Base-by-base conservation (phyloP, 345 rosid species). In the Ailanthus altissimus region DNA sequence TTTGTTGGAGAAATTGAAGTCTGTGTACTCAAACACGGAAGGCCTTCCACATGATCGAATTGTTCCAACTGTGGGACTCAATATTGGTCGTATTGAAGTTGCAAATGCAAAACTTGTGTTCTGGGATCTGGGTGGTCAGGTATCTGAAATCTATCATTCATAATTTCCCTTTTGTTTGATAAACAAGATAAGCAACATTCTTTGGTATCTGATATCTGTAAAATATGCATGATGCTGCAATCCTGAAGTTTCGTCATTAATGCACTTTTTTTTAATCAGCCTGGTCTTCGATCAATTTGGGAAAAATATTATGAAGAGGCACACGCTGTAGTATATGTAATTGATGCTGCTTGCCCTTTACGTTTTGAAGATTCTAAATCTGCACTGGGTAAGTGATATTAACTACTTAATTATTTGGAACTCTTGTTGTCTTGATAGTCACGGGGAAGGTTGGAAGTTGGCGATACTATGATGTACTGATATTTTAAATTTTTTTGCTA, bases 81-180 rank as follows among this genome's bases (percentile, higher is more conserved):
- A 97, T 78, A 92, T 97, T 65, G 98, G 97, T 70, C 97, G 97
- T 25, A 85, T 91, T 54, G 97, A 93, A 92, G 88, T 85, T 75
- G 73, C 93, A 40, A 92, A 90, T 83, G 70, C 97, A 25, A 97
- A 97, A 85, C 93, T 97, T 18, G 89, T 97, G 62, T 92, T 94
- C 75, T 97, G 99, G 99, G 99, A 97, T 79, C 86, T 97, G 13
- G 99, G 99, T 40, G 99, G 99, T 78, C 98, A 97, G 96, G 99
- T 92, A 77, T 76, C 80, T 80, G 54, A 62, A 58, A 26, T 65
- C 65, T 7, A 18, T 46, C 15, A 45, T 7, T 63, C 57, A 8
- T 23, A 21, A 32, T 32, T 32, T 32, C 3, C 38, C 38, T 28
- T 68, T 74, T 74, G 69, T 74, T 65, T 74, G 60, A 49, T 49